These are phyloP conservation scores for Penicillium concentricum DNA, from an alignment of 2,329 filamentous ascomycete species.

Conservation along the genomic window DNA sequence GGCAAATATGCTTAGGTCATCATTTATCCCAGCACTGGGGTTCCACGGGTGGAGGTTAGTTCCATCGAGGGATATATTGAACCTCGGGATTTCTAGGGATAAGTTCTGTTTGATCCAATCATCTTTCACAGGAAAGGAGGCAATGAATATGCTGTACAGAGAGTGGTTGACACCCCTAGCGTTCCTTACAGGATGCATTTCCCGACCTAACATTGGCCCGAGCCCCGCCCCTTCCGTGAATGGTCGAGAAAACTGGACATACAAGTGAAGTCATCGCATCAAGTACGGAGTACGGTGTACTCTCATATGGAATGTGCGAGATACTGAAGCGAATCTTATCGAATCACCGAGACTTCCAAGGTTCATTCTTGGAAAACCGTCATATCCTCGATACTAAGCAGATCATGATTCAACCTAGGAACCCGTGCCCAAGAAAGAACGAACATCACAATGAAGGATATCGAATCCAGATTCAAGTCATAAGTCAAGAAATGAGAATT, in stretches of 20 bases:
- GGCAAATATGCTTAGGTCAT: slow-evolving; percentile 1
- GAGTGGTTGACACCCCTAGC: background rate
- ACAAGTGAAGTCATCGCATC: background rate
- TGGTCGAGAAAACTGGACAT: background rate
- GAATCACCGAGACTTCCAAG: background rate
- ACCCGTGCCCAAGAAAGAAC: background rate
- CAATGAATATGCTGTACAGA: background rate
- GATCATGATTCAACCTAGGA: background rate
- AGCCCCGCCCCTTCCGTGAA: background rate
- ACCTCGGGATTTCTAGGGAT: slow-evolving; percentile 3
- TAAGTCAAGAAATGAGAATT: background rate
- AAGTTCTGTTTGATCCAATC: background rate
- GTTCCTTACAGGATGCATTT: background rate
- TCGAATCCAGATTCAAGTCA: background rate
- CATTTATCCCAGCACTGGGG: background rate
- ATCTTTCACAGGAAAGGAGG: background rate
- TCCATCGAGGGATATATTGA: background rate
- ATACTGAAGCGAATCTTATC: background rate
- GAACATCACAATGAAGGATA: background rate
- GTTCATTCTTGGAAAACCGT: background rate
- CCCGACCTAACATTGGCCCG: background rate
- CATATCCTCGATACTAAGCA: background rate
- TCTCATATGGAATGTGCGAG: background rate
- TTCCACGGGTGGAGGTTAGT: background rate
- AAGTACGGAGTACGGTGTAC: too few relatives aligned